phyloP scores from a whole-genome alignment of 495 filamentous ascomycete species.

The Staphylotrichum tortipilum region DNA sequence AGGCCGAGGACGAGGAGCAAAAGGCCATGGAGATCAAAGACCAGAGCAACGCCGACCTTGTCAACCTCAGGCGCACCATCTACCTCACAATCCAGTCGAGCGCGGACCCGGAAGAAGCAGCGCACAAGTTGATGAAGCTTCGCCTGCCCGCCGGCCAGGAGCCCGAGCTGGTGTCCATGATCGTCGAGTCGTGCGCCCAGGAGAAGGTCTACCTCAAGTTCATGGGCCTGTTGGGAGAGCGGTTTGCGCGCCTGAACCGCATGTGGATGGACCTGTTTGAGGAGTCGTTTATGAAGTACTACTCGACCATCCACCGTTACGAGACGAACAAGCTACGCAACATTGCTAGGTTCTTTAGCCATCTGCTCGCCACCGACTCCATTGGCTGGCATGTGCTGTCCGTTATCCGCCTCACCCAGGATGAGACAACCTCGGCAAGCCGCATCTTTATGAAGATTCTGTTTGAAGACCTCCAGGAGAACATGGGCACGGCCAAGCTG shows the following conservation, averaged over 20 bases:
- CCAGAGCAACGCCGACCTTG: conserved; percentile 88
- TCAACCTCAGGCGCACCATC: conserved; percentile 87
- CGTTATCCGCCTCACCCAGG: conserved; percentile 82
- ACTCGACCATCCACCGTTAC: conserved; percentile 93
- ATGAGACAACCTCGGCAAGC: conserved; percentile 89
- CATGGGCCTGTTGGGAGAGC: conserved; percentile 86
- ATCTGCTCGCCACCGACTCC: conserved; percentile 77
- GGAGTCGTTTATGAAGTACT: conserved; percentile 80
- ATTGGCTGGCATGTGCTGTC: conserved; percentile 87
- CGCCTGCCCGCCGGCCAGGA: conserved; percentile 82
- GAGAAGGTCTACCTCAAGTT: conserved; percentile 95
- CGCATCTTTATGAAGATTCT: conserved; percentile 98
- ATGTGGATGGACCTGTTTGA: conserved; percentile 92
- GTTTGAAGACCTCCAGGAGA: conserved; percentile 84
- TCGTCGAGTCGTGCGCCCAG: conserved; percentile 91
- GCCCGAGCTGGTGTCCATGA: conserved; percentile 85
- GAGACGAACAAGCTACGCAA: conserved; percentile 92
- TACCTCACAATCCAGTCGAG: conserved; percentile 96
- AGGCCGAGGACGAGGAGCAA: conserved; percentile 61
- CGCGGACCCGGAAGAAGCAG: conserved; percentile 89
- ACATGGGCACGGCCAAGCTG: conserved; percentile 72
- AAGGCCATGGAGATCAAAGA: conserved; percentile 89
- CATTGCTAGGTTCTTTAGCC: conserved; percentile 89
- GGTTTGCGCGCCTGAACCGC: conserved; percentile 90
- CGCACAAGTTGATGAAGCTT: conserved; percentile 91